phyloP scores from a whole-genome alignment of 768 basidiomycete genomes.

The Hysterangium stoloniferum region DNA sequence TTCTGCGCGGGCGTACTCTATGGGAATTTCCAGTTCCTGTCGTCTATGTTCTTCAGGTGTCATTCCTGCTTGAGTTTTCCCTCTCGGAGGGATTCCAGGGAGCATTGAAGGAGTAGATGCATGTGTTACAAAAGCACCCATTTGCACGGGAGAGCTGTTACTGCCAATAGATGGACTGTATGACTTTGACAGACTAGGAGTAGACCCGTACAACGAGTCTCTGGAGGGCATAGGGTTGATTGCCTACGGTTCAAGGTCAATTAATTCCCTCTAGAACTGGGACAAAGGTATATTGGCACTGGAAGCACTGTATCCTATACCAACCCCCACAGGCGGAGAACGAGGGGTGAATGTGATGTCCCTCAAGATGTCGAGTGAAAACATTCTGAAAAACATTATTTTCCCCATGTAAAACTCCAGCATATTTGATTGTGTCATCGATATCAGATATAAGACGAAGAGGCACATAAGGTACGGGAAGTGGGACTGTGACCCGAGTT shows the following conservation, averaged over 20 bases:
- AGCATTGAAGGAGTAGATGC: not conserved
- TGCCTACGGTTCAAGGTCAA: slow-evolving; percentile 5
- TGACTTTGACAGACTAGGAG: too few species aligned
- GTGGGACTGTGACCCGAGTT: not conserved
- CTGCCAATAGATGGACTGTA: too few species aligned
- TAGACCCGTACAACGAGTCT: not conserved
- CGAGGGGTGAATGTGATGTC: too few species aligned
- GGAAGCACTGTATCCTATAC: slow-evolving; percentile 60
- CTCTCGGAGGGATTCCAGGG: too few species aligned
- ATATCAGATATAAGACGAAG: slow-evolving; percentile 87
- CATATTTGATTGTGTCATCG: slow-evolving; percentile 85
- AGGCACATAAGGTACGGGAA: slow-evolving; percentile 45
- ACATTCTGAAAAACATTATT: slow-evolving; percentile 84
- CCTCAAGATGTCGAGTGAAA: slow-evolving; percentile 77
- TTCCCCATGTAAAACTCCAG: slow-evolving; percentile 69
- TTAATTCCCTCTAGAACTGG: slow-evolving; percentile 49
- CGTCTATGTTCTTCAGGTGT: slow-evolving; percentile 50
- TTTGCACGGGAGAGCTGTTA: not conserved
- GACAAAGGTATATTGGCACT: slow-evolving; percentile 78
- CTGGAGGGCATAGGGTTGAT: not conserved
- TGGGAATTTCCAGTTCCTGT: slow-evolving; percentile 51
- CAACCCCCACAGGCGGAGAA: slow-evolving; percentile 79
- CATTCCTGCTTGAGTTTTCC: slow-evolving; percentile 17
- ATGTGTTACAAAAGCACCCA: not conserved
- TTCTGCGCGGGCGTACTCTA: slow-evolving; percentile 52